Conservation (phyloP, 768 basidiomycete genomes). For the Serendipita sp. region DNA sequence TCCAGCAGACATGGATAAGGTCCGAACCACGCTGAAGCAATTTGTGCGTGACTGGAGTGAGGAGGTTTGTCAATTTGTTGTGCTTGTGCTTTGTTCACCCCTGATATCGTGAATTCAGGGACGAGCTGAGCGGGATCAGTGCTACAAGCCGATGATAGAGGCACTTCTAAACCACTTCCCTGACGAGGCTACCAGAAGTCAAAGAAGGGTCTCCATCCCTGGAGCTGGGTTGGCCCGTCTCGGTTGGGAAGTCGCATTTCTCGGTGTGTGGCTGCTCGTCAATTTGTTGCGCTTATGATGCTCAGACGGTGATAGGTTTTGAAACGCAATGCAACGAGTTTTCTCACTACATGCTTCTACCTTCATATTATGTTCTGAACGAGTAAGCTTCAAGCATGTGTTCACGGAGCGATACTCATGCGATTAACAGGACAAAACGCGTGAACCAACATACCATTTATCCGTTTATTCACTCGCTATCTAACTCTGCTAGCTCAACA, state of each 20-base stretch:
- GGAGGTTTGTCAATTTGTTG: conserved; percentile 34
- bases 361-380: conserved; percentile 80
- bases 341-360: conserved; percentile 85
- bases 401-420: background rate
- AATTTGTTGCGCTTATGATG: background rate
- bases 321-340: conserved; percentile 91
- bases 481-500: conserved; percentile 47
- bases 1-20: conserved; percentile 60
- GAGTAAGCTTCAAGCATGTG: conserved; percentile 30
- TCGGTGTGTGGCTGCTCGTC: conserved; percentile 34
- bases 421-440: conserved; percentile 35
- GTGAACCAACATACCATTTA: conserved; percentile 62
- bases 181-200: conserved; percentile 33
- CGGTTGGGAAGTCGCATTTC: conserved; percentile 71
- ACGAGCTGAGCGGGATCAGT: conserved; percentile 52
- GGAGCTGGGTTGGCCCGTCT: conserved; percentile 81
- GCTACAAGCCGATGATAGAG: conserved; percentile 70
- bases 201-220: conserved; percentile 67
- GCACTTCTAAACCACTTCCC: conserved; percentile 55
- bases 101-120: conserved; percentile 32
- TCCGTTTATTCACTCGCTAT: conserved; percentile 87
- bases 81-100: background rate
- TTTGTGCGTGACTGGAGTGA: conserved; percentile 88
- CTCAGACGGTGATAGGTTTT: conserved; percentile 42
- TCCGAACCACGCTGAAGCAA: conserved; percentile 83